A percentile compares a stretch with the other conserved stretches of the same genome.
Conservation (phyloP, 192 early-diverging fungal species). For the Funneliformis geosporum region DNA sequence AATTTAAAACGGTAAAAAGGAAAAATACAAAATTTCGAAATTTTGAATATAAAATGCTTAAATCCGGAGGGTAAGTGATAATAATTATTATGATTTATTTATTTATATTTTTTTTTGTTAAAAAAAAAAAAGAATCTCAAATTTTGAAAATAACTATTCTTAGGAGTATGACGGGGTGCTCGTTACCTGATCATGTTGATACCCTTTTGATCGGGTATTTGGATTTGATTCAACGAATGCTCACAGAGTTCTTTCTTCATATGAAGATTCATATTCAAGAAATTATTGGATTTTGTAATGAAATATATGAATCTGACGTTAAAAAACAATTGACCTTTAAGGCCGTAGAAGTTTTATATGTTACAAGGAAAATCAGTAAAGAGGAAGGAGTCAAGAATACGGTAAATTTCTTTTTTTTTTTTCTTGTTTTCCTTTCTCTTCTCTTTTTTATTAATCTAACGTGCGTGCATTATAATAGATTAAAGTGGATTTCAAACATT, state of each 20-base stretch:
- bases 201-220: constrained; percentile 5
- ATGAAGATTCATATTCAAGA: background rate
- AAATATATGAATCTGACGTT: background rate
- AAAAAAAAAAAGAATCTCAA: background rate
- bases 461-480: no score
- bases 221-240: background rate
- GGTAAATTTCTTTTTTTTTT: background rate
- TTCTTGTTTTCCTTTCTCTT: background rate
- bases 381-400: background rate
- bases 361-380: background rate
- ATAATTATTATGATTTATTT: background rate
- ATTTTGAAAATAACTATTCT: background rate
- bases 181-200: constrained; percentile 5
- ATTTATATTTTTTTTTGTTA: background rate
- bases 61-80: background rate
- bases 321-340: constrained; percentile 6
- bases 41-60: background rate
- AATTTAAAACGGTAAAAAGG: background rate
- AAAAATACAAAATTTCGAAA: background rate
- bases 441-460: no score
- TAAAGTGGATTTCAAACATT: no score
- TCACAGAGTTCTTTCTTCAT: background rate
- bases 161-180: background rate
- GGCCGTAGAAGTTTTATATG: background rate
- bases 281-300: background rate